These are phyloP conservation scores for Sodiomyces alkalinus DNA, from an alignment of 2,329 filamentous ascomycete genomes.

Conservation along the genomic window DNA sequence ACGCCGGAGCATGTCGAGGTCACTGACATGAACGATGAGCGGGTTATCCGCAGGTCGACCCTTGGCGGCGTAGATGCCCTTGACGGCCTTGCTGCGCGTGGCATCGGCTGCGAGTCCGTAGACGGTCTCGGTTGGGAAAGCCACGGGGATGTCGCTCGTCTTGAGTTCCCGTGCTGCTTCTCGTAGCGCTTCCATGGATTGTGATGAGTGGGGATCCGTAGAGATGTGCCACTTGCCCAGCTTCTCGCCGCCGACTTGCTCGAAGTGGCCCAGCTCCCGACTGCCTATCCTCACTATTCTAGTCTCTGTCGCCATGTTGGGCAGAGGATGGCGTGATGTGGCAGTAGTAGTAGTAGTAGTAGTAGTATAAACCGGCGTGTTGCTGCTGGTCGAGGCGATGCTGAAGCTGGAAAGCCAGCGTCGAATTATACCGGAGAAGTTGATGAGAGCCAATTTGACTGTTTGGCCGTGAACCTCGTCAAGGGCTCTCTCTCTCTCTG, in stretches of 20 bases:
- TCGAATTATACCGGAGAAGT: conserved; percentile 5
- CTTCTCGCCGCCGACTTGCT: conserved; percentile 11
- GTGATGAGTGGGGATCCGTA: conserved; percentile 11
- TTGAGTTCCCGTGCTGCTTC: conserved; percentile 53
- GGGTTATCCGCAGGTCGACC: conserved; percentile 87
- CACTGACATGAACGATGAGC: conserved; percentile 81
- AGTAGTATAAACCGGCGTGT: no score
- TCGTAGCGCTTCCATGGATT: conserved; percentile 28
- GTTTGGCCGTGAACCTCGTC: no score
- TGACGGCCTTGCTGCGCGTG: conserved; percentile 67
- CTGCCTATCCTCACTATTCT: conserved; percentile 20
- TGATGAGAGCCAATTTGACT: conserved; percentile 4
- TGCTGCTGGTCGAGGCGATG: no score
- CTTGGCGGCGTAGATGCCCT: conserved; percentile 87
- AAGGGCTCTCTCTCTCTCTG: no score
- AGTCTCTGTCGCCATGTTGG: conserved; percentile 20
- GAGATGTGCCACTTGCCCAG: conserved; percentile 28
- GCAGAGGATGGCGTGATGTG: background rate
- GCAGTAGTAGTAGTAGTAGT: no score
- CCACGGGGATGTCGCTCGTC: conserved; percentile 59
- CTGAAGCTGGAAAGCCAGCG: conserved; percentile 1
- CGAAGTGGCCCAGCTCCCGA: conserved; percentile 20
- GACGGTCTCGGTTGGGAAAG: conserved; percentile 94
- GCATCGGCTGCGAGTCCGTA: conserved; percentile 96
- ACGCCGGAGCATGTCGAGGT: conserved; percentile 56